Evolutionary conservation across 108 stramenopile species (phyloP).

Genomic region (Parietichytrium sp.): DNA sequence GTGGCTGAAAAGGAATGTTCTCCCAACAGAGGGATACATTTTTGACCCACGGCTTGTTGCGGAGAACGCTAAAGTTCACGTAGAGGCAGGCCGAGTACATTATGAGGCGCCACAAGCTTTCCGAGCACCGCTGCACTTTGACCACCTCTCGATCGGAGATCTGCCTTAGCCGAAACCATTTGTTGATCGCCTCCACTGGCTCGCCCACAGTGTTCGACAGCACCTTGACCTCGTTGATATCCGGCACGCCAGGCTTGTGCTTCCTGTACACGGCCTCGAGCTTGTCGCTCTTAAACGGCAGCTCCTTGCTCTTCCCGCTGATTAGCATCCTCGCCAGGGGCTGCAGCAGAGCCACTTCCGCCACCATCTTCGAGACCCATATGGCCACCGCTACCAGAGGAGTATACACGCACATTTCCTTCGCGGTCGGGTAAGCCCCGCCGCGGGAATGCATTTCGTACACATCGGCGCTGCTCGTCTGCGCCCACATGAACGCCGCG

Average conservation of each 20-base stretch:
- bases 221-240: conserved; percentile 26
- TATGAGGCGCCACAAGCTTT: not conserved
- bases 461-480: not conserved
- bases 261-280: conserved; percentile 14
- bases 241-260: conserved; percentile 33
- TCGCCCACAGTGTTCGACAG: conserved; percentile 9
- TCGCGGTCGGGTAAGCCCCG: not conserved
- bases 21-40: not conserved
- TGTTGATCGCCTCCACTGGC: not conserved
- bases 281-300: not conserved
- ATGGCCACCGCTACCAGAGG: not conserved
- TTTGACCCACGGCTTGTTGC: not conserved
- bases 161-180: conserved; percentile 8
- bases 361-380: not conserved
- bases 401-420: not conserved
- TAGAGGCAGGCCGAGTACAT: conserved; percentile 2
- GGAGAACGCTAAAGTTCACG: not conserved
- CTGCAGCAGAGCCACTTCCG: not conserved
- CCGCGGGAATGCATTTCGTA: not conserved
- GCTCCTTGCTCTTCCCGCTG: not conserved
- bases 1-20: conserved; percentile 15
- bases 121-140: not conserved
- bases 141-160: not conserved
- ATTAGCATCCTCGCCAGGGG: not conserved
- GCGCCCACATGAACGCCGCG: not conserved